These are phyloP conservation scores for Calocera viscosa DNA, from an alignment of 768 basidiomycete species.

Conservation along the genomic window DNA sequence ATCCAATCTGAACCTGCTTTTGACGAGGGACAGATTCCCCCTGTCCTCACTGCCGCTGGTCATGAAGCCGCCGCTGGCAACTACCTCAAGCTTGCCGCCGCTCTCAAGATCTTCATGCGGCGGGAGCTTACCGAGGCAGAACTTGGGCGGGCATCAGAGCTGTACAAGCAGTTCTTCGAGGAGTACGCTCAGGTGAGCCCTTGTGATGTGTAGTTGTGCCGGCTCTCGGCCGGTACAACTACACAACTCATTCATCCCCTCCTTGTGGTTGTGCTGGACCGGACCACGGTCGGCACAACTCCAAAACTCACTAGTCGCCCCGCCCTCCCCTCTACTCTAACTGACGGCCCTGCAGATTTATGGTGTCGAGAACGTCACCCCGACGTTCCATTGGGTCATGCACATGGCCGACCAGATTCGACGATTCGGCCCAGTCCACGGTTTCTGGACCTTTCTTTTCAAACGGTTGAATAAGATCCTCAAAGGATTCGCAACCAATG, in stretches of 20 bases:
- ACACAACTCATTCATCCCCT: too few relatives aligned
- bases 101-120: not conserved
- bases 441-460: conserved; percentile 29
- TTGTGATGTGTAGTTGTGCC: too few relatives aligned
- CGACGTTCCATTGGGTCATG: conserved; percentile 31
- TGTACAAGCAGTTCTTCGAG: not conserved
- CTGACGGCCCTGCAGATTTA: conserved; percentile 22
- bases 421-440: conserved; percentile 29
- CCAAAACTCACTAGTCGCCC: not conserved
- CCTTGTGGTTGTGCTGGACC: too few relatives aligned
- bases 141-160: not conserved
- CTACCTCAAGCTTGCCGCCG: not conserved
- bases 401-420: conserved; percentile 23
- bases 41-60: too few relatives aligned
- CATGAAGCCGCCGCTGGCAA: not conserved
- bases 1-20: not conserved
- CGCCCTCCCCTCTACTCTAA: not conserved
- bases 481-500: conserved; percentile 1
- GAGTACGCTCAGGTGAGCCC: not conserved
- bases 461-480: conserved; percentile 6
- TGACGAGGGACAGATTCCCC: not conserved
- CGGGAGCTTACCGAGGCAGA: not conserved
- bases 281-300: not conserved
- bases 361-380: conserved; percentile 24
- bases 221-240: not conserved